Conservation (phyloP, 495 filamentous ascomycete genomes). For the Aspergillus haitiensis region DNA sequence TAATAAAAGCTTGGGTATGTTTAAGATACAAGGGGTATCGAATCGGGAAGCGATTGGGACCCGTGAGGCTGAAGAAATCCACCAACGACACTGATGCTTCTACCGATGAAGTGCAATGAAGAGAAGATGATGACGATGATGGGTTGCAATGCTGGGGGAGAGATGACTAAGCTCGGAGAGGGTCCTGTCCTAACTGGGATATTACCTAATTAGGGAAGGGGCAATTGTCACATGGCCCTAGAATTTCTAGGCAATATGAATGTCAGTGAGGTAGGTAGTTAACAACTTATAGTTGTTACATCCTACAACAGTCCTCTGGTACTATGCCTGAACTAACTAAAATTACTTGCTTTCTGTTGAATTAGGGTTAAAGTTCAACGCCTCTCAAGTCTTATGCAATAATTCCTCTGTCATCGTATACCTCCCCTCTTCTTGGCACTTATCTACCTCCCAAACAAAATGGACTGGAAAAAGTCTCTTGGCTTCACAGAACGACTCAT, state of each 20-base stretch:
- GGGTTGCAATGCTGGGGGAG: constrained; percentile 14
- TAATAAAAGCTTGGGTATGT: constrained; percentile 30
- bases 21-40: constrained; percentile 3
- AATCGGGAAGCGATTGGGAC: constrained; percentile 6
- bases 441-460: constrained; percentile 9
- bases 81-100: constrained; percentile 2
- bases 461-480: constrained; percentile 44
- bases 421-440: not conserved
- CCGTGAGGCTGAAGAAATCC: not conserved
- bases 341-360: not conserved
- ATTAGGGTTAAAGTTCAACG: not conserved
- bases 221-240: constrained; percentile 17
- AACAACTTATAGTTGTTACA: not conserved
- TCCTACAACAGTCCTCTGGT: not conserved
- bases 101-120: constrained; percentile 6
- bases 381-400: not conserved
- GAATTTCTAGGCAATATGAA: not conserved
- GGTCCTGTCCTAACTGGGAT: not conserved
- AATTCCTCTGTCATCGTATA: not conserved
- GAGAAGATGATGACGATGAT: constrained; percentile 22
- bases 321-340: not conserved
- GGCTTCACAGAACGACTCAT: constrained; percentile 55
- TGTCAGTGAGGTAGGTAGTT: not conserved
- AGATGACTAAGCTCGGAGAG: constrained; percentile 18
- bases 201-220: constrained; percentile 8